Percentiles rank a stretch among this genome's conserved stretches.
phyloP scores from a whole-genome alignment of 257 asterid species.

The Solanum ahanhuiri region DNA sequence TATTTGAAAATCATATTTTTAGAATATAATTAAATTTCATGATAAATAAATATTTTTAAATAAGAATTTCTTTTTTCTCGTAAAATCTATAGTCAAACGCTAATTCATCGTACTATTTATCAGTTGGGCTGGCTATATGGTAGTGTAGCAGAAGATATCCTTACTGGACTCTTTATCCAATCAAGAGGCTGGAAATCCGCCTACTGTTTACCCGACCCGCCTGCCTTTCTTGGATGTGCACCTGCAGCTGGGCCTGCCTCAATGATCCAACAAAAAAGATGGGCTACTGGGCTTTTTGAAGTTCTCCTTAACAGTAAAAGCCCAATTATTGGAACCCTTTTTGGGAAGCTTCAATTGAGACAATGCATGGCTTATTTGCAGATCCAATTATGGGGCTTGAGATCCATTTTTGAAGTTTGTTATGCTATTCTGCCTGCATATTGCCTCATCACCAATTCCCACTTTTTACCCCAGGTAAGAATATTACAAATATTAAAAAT shows the following conservation, averaged over 20 bases:
- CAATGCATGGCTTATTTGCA: conserved; percentile 19
- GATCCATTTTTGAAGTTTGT: conserved; percentile 21
- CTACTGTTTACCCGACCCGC: conserved; percentile 15
- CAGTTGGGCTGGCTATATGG: conserved; percentile 35
- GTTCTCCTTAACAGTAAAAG: not conserved
- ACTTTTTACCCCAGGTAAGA: conserved; percentile 19
- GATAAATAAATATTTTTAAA: too few species aligned
- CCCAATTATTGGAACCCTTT: conserved; percentile 7
- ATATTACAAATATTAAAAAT: not conserved
- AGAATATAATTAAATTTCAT: too few species aligned
- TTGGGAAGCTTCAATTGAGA: conserved; percentile 7
- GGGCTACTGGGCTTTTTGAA: conserved; percentile 31
- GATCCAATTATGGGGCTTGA: conserved; percentile 9
- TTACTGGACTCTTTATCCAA: conserved; percentile 22
- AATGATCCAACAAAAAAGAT: conserved; percentile 24
- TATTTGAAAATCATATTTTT: not conserved
- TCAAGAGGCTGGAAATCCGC: conserved; percentile 20
- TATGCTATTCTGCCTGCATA: conserved; percentile 27
- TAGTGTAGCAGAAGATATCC: conserved; percentile 16
- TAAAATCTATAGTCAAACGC: too few species aligned
- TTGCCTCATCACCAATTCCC: conserved; percentile 19
- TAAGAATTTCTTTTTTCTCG: too few species aligned
- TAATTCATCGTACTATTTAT: too few species aligned
- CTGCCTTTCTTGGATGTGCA: conserved; percentile 25
- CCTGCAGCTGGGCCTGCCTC: conserved; percentile 17